A percentile compares a stretch with the other conserved stretches of the same genome.
phyloP scores from a whole-genome alignment of 225 moss, liverwort and hornwort genomes.

The Sphagnum contortum region DNA sequence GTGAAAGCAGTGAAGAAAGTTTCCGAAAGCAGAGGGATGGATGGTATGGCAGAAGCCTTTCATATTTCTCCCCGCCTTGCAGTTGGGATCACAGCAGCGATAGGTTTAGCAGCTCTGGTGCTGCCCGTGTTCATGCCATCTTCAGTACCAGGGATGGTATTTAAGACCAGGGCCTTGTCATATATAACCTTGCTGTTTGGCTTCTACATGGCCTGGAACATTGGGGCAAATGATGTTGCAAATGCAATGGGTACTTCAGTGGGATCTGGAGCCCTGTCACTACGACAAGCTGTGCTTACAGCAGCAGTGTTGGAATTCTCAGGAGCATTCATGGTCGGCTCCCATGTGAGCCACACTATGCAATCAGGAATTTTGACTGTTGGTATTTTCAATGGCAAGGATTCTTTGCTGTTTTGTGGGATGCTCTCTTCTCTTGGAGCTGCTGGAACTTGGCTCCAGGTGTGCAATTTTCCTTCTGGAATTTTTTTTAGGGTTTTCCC shows the following conservation, averaged over 20 bases:
- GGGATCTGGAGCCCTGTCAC: conserved; percentile 74
- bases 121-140: conserved; percentile 70
- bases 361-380: conserved; percentile 76
- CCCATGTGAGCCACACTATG: conserved; percentile 96
- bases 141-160: conserved; percentile 43
- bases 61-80: conserved; percentile 64
- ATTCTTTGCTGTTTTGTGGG: conserved; percentile 69
- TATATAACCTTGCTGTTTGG: conserved; percentile 76
- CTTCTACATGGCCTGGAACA: conserved; percentile 98
- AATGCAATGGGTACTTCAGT: conserved; percentile 98
- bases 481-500: no score
- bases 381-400: conserved; percentile 60
- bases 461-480: conserved; percentile 9
- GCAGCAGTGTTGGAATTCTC: conserved; percentile 80
- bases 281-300: conserved; percentile 83
- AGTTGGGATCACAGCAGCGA: conserved; percentile 47
- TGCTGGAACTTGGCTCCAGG: conserved; percentile 97
- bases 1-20: neutral
- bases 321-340: conserved; percentile 76
- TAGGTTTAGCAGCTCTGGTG: conserved; percentile 52
- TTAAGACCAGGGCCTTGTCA: conserved; percentile 53
- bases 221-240: conserved; percentile 91
- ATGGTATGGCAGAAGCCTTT: conserved; percentile 90
- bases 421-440: conserved; percentile 92
- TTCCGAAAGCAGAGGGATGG: conserved; percentile 24